phyloP scores from a whole-genome alignment of 2,329 filamentous ascomycete genomes.

The Zymoseptoria passerinii region DNA sequence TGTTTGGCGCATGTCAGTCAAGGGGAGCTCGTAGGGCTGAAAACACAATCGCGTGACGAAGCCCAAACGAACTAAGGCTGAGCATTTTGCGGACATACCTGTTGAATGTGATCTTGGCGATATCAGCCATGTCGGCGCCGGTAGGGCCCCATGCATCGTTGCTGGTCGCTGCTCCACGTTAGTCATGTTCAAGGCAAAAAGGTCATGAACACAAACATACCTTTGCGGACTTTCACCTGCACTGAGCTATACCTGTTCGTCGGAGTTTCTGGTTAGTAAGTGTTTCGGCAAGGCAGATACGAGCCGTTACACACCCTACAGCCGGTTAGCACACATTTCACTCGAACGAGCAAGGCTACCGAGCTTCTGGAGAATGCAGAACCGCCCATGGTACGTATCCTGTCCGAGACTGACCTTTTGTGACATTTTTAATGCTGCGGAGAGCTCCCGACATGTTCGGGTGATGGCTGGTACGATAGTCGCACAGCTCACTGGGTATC shows the following conservation, averaged over 20 bases:
- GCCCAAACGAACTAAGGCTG: background rate
- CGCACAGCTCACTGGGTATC: conserved; percentile 5
- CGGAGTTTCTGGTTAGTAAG: too few species aligned
- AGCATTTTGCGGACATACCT: conserved; percentile 54
- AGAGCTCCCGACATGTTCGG: conserved; percentile 88
- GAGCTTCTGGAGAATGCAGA: too few species aligned
- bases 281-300: too few species aligned
- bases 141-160: conserved; percentile 98
- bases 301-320: too few species aligned
- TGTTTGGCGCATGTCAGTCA: background rate
- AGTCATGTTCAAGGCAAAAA: conserved; percentile 3
- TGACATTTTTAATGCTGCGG: conserved; percentile 97
- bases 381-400: too few species aligned
- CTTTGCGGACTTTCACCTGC: conserved; percentile 97
- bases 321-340: too few species aligned
- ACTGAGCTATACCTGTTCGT: conserved; percentile 67
- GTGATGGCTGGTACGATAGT: conserved; percentile 10
- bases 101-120: conserved; percentile 95
- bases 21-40: background rate
- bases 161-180: conserved; percentile 64
- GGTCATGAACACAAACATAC: conserved; percentile 44
- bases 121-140: conserved; percentile 97
- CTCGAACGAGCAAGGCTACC: too few species aligned
- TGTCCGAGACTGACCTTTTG: conserved; percentile 52
- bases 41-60: background rate